These are phyloP conservation scores for Dunaliella sp. DNA, from an alignment of 139 green algal species.

Conservation along the genomic window DNA sequence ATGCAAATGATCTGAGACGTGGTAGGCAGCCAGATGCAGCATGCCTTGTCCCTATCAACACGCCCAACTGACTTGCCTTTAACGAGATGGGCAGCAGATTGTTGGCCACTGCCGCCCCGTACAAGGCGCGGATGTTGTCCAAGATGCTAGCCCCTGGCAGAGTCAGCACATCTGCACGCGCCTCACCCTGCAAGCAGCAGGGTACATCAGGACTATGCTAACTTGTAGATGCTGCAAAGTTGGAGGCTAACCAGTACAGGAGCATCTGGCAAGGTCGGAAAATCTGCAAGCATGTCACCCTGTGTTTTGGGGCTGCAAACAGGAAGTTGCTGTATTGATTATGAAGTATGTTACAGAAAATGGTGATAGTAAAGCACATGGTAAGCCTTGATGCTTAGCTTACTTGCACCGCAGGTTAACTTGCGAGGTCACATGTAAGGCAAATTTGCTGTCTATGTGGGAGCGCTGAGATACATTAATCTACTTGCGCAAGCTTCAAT, in stretches of 20 bases:
- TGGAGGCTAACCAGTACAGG: neutral
- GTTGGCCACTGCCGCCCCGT: conserved; percentile 70
- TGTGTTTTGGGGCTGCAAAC: neutral
- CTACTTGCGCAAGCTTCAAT: too few species aligned
- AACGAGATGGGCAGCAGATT: conserved; percentile 61
- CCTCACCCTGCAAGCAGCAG: conserved; percentile 60
- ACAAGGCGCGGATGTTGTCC: conserved; percentile 80
- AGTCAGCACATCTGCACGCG: conserved; percentile 75
- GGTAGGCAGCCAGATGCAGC: too few species aligned
- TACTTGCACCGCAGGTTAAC: too few species aligned
- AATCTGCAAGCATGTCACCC: neutral
- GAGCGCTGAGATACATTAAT: too few species aligned
- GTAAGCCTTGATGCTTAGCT: too few species aligned
- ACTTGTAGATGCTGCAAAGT: neutral
- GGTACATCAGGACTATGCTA: neutral
- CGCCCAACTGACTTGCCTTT: neutral
- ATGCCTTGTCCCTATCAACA: too few species aligned
- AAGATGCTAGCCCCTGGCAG: conserved; percentile 31
- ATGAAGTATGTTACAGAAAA: too few species aligned
- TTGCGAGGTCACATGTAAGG: too few species aligned
- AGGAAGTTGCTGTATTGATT: neutral
- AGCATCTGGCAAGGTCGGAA: neutral
- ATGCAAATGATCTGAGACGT: too few species aligned
- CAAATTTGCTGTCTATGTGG: too few species aligned
- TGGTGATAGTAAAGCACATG: too few species aligned